Base-by-base conservation (phyloP, 768 basidiomycete genomes). In the Thelephora aurantiotincta region DNA sequence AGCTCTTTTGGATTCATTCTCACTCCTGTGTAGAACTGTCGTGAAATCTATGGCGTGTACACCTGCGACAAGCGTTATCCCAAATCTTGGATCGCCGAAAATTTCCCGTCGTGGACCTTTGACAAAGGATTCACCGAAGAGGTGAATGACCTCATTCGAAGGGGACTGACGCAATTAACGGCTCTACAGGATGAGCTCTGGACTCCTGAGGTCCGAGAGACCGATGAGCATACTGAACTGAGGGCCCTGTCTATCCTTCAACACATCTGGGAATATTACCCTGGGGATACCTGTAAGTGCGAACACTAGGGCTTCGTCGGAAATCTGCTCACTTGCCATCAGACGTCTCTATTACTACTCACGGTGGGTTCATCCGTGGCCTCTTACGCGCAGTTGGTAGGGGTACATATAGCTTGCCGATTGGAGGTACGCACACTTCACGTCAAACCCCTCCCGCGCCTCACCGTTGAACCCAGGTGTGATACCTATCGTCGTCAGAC, bases 281-380 rank as follows among this genome's bases (percentile, higher is more conserved):
- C 54, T 23, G 58, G 65, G 3, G 67, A 68, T 11, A 63, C 55
- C 3, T 75, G 82, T 81, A 55, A 44, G 78, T 64, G 16, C 14
- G 38, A 16, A 9, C 38, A 5, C 1, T 41, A 14, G 38, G 4
- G 16, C 43, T 44, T 13, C 6, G 18, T 13, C 12, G 26, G 14
- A 14, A 47, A 33, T 48, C 30, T 11, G 36, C 41, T 20, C 5
- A n/a, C 36, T 23, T 46, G 33, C 12, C 45, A 12, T 33, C 34
- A 85, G 83, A 74, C 52, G 71, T 84, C 14, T 78, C 80, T 3
- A 71, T 84, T 49, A 81, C 80, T 1, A 72, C 76, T 1, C 84
- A 87, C 55, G 68, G 74, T 14, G 79, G 74, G 0, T 72, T 78
- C 50, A 79, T 80, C 38, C 68, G 70, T 37, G 75, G 71, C 1